Base-by-base conservation (phyloP, 331 rosid species). In the Arachis monticola region DNA sequence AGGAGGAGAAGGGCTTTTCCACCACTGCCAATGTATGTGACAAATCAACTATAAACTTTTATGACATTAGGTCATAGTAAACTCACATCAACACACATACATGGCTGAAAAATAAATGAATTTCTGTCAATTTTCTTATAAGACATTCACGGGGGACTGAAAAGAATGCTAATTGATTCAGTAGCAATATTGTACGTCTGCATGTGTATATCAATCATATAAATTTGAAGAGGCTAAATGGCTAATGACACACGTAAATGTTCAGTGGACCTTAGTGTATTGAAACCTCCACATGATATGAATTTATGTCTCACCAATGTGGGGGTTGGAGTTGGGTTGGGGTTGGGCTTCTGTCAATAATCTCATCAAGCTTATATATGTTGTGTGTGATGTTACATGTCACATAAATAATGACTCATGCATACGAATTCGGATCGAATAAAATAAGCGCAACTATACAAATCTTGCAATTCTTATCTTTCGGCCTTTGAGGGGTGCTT, bases 271-370 rank as follows among this genome's bases (percentile, higher is more conserved):
- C 62, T 67, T 73, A 52, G 46, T 52, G 66, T 73, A 45, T 53
- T 52, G 66, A 77, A 50, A 77, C 77, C 8, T 56, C 69, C 69
- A 73, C 85, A 52, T 80, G 85, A 45, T 50, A 32, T 27, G 40
- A 12, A 58, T 68, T 76, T 48, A 71, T 81, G 81, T 67, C 60
- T 75, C 84, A 53, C 65, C 75, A 71, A 76, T 53, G 70, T 70
- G 66, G 64, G 61, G 77, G 57, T 61, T 53, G 59, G 48, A 40
- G 62, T 71, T 50, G 81, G 73, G 70, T 70, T 59, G 64, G 55
- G 77, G 57, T 61, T 53, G 59, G 48, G 48, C 56, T 71, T 50
- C 76, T 69, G 79, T 48, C 83, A 79, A 51, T n/a, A 27, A 14
- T 13, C 45, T 69, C 14, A 56, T 56, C 7, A 68, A 75, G 30